Base-by-base conservation (phyloP, 805 yeast genomes). In the Saturnispora dispora region DNA sequence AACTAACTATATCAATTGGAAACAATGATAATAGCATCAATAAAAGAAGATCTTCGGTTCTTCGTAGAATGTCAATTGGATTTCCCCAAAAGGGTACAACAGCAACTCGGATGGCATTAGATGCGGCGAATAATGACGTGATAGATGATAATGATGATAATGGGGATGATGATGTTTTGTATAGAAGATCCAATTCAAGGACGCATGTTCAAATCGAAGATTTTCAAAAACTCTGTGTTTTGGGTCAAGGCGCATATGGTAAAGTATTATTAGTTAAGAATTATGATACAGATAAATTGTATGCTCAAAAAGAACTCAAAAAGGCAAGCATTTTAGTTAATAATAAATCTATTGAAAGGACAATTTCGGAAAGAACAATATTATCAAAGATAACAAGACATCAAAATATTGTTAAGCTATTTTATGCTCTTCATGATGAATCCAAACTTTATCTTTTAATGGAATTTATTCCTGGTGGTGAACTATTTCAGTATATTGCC, bases 391-490 rank as follows among this genome's bases (percentile, higher is more conserved):
- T 78, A 28, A 76, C 86, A 37, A 74, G 81, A 39, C 96, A 88
- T 66, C 89, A 87, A 2, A 85, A 83, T 58, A 87, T 88, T 53
- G 96, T 88, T 20, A 85, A 84, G 64, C 71, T 88, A 28, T 87
- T 79, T 61, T 88, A 85, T 61, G 90, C 96, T 2, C 77, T 88
- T 54, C 96, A 88, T 66, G 96, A 88, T 62, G 67, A 75, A 36
- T 72, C 78, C 36, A 85, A 83, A 61, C 73, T 88, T 32, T 88
- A 88, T 60, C 63, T 88, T 36, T 73, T 87, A 28, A 67, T 88
- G 48, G 93, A 88, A 62, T 88, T 84, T 60, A 81, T 89, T 15
- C 91, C 88, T n/a, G 96, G 96, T 5, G 96, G 96, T 22, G 96
- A 88, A 64, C 66, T 88, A 32, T 88, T 77, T 60, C 78, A 77